Conservation (phyloP, 768 basidiomycete genomes). For the Rhizopogon vesiculosus region DNA sequence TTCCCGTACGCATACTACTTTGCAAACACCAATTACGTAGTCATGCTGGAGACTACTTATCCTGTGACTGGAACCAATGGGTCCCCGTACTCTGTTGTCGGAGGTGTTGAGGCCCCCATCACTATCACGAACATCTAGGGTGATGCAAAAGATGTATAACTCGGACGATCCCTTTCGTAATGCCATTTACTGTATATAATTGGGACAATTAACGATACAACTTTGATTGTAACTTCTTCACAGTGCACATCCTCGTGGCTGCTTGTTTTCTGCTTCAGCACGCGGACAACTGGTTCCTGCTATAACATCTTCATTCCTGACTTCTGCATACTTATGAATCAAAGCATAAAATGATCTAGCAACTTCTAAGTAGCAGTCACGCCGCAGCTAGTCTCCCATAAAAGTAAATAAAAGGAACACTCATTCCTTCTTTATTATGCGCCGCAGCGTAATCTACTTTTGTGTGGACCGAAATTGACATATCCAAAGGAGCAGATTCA, state of each 20-base stretch:
- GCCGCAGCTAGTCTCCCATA: no score
- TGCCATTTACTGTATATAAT: background rate
- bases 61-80: slow-evolving; percentile 16
- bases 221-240: background rate
- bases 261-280: slow-evolving; percentile 11
- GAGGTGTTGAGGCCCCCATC: slow-evolving; percentile 12
- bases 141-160: no score
- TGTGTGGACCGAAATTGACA: background rate
- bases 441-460: background rate
- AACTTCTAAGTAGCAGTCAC: no score
- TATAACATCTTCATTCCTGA: slow-evolving; percentile 71
- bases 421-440: no score
- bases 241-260: slow-evolving; percentile 36
- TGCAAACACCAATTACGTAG: slow-evolving; percentile 14
- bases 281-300: slow-evolving; percentile 64
- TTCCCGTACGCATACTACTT: slow-evolving; percentile 21
- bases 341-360: no score
- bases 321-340: background rate
- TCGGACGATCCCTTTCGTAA: no score
- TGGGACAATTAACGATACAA: background rate
- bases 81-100: slow-evolving; percentile 16
- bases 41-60: slow-evolving; percentile 20
- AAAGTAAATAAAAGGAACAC: no score
- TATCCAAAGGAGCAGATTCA: no score
- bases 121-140: slow-evolving; percentile 8